These are phyloP conservation scores for Actinomucor elegans DNA, from an alignment of 371 early-diverging fungal species.

Conservation along the genomic window DNA sequence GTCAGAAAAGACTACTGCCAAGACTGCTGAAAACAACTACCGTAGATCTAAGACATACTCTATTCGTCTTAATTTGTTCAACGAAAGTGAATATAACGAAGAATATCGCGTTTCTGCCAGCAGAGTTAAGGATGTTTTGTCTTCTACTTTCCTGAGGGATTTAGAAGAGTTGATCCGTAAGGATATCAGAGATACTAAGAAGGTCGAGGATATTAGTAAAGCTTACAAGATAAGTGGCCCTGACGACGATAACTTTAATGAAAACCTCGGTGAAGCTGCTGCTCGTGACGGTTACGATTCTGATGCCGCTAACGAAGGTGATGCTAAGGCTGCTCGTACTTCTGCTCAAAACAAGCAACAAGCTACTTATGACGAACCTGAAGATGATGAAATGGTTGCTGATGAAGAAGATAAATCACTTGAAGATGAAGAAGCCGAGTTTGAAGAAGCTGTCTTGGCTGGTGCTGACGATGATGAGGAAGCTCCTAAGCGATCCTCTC, in stretches of 20 bases:
- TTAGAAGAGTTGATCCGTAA: conserved; percentile 67
- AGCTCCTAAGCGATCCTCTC: conserved; percentile 33
- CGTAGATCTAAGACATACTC: conserved; percentile 70
- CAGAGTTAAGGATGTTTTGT: conserved; percentile 75
- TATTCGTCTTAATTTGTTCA: conserved; percentile 84
- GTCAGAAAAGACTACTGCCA: conserved; percentile 57
- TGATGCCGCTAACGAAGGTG: conserved; percentile 65
- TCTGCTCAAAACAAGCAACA: conserved; percentile 61
- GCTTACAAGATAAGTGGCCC: conserved; percentile 33
- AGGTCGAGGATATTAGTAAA: conserved; percentile 41
- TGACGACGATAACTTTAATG: conserved; percentile 29
- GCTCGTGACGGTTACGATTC: conserved; percentile 34
- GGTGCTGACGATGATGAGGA: conserved; percentile 61
- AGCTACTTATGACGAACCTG: conserved; percentile 75
- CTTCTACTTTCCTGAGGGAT: conserved; percentile 65
- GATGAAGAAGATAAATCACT: conserved; percentile 55
- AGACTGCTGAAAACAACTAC: conserved; percentile 49
- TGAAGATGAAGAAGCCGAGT: conserved; percentile 56
- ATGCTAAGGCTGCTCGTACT: conserved; percentile 67
- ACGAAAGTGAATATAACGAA: conserved; percentile 68
- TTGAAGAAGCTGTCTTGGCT: conserved; percentile 51
- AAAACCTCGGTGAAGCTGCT: conserved; percentile 52
- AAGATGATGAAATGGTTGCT: conserved; percentile 52
- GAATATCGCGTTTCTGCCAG: conserved; percentile 76
- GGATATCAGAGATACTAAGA: conserved; percentile 65